Percentiles rank a stretch among this genome's conserved stretches.
Conservation (phyloP, 495 filamentous ascomycete species). For the Staphylotrichum tortipilum region DNA sequence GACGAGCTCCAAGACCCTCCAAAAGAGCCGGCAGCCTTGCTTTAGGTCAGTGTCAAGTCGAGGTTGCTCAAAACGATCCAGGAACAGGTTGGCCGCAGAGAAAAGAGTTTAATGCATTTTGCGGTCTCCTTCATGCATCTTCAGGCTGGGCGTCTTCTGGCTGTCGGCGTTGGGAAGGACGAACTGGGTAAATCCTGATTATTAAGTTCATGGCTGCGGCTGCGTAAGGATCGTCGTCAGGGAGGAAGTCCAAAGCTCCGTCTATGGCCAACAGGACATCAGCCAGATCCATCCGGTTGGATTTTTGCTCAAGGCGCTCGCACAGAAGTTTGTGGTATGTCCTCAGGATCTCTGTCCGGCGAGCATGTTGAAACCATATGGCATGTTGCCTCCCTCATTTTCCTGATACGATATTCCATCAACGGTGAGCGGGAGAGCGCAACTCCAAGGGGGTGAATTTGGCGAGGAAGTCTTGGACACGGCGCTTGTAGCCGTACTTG, state of each 20-base stretch:
- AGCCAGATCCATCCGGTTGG: not conserved
- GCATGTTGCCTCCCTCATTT: too few relatives aligned
- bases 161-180: not conserved
- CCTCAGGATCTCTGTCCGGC: not conserved
- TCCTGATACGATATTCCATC: too few relatives aligned
- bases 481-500: too few relatives aligned
- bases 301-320: not conserved
- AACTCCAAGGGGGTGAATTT: too few relatives aligned
- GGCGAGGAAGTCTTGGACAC: too few relatives aligned
- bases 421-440: too few relatives aligned
- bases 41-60: not conserved
- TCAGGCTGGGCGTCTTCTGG: not conserved
- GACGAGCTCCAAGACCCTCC: not conserved
- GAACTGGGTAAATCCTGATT: not conserved
- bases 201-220: not conserved
- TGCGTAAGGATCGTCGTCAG: not conserved
- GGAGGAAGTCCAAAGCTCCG: not conserved
- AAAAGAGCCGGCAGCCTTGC: not conserved
- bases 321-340: not conserved
- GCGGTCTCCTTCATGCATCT: not conserved
- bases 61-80: not conserved
- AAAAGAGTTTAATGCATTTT: not conserved
- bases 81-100: not conserved
- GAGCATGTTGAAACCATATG: too few relatives aligned
- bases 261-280: not conserved